phyloP scores from a whole-genome alignment of 1,284 basidiomycete genomes.

The Ceratobasidium sp. region DNA sequence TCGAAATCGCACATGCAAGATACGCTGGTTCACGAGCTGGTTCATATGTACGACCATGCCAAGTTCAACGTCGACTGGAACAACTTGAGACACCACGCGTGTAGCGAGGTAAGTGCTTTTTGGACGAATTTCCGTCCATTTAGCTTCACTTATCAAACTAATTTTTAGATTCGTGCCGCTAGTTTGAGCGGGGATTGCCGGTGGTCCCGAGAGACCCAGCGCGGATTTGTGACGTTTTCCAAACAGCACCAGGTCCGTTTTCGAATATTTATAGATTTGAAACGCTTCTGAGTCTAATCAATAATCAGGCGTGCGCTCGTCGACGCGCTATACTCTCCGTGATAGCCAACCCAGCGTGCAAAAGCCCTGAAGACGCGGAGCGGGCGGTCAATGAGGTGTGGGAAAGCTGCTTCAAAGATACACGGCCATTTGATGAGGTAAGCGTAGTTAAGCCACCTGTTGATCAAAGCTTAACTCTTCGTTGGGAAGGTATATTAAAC shows the following conservation, averaged over 20 bases:
- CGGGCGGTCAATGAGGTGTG: constrained; percentile 95
- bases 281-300: no score
- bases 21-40: constrained; percentile 91
- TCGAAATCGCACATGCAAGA: constrained; percentile 91
- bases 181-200: constrained; percentile 93
- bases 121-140: no score
- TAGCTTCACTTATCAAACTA: no score
- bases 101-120: constrained; percentile 93
- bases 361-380: constrained; percentile 81
- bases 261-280: no score
- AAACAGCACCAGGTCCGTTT: constrained; percentile 90
- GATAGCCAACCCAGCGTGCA: constrained; percentile 83
- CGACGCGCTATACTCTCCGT: constrained; percentile 89
- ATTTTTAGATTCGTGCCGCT: constrained; percentile 87
- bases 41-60: constrained; percentile 97
- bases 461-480: no score
- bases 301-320: constrained; percentile 91
- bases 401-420: constrained; percentile 96
- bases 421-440: constrained; percentile 96
- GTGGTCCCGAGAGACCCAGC: constrained; percentile 79
- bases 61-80: constrained; percentile 94
- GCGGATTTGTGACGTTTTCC: constrained; percentile 83
- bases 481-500: constrained; percentile 1
- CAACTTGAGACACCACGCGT: constrained; percentile 93
- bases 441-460: not conserved